phyloP scores from a whole-genome alignment of 192 early-diverging fungal species.

The Irineochytrium annulatum region DNA sequence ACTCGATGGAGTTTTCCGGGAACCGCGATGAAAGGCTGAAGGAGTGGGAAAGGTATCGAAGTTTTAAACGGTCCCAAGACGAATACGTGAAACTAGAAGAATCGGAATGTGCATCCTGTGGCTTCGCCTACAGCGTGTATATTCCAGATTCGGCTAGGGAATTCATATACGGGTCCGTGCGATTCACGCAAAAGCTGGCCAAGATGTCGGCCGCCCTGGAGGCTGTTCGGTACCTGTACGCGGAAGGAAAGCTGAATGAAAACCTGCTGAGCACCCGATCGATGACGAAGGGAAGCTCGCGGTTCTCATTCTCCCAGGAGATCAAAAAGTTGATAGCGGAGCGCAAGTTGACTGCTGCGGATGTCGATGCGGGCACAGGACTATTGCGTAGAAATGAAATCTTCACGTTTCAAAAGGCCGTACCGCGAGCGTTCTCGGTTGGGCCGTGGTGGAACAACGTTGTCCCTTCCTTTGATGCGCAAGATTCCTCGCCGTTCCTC shows the following conservation, averaged over 20 bases:
- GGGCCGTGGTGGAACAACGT: too few species aligned
- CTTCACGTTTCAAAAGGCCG: background rate
- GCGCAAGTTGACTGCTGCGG: too few species aligned
- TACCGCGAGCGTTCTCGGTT: background rate
- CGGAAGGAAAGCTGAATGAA: conserved; percentile 67
- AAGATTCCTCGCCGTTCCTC: too few species aligned
- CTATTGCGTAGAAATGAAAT: too few species aligned
- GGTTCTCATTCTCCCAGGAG: too few species aligned
- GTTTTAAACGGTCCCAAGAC: background rate
- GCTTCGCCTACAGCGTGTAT: conserved; percentile 1
- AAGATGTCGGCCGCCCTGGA: conserved; percentile 69
- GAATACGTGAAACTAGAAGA: background rate
- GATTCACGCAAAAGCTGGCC: conserved; percentile 60
- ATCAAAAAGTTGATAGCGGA: too few species aligned
- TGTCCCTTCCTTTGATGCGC: too few species aligned
- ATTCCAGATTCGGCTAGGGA: conserved; percentile 4
- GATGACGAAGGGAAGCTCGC: too few species aligned
- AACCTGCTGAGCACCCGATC: too few species aligned
- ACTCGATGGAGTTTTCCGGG: background rate
- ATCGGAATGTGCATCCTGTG: background rate
- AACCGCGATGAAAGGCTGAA: background rate
- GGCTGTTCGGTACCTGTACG: conserved; percentile 62
- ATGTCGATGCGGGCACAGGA: too few species aligned
- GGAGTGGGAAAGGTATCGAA: background rate
- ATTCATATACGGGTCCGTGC: conserved; percentile 20